A percentile compares a stretch with the other conserved stretches of the same genome.
Evolutionary conservation across 768 basidiomycete genomes (phyloP).

Genomic region (Mycena kentingensis): DNA sequence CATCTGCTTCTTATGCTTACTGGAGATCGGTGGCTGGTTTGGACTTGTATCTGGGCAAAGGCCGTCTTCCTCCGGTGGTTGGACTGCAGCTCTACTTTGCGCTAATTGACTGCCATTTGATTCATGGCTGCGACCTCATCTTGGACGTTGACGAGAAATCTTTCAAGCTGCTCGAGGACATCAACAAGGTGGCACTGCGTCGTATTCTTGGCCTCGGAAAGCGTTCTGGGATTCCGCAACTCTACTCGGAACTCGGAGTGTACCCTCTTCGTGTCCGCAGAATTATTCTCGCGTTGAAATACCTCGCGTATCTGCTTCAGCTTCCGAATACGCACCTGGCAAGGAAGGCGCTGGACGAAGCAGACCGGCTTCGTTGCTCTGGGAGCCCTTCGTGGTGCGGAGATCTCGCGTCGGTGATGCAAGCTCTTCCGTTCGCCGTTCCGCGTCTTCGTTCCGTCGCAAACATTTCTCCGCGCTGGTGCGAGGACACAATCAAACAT

Average conservation of each 20-base stretch:
- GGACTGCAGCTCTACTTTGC: slow-evolving; percentile 22
- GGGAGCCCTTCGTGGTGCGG: neutral
- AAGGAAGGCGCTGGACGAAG: neutral
- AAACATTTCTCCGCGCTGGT: neutral
- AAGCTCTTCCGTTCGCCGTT: neutral
- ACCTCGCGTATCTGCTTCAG: slow-evolving; percentile 17
- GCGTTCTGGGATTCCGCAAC: slow-evolving; percentile 9
- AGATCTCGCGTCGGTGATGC: neutral
- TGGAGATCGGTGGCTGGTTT: slow-evolving; percentile 8
- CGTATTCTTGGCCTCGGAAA: slow-evolving; percentile 22
- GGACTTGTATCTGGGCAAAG: slow-evolving; percentile 15
- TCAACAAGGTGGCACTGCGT: slow-evolving; percentile 24
- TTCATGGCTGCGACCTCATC: slow-evolving; percentile 23
- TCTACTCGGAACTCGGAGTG: slow-evolving; percentile 28
- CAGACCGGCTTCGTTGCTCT: neutral
- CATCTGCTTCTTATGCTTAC: slow-evolving; percentile 17
- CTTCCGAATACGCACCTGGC: neutral
- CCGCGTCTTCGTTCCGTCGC: neutral
- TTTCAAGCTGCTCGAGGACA: slow-evolving; percentile 10
- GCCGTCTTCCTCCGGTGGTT: slow-evolving; percentile 16
- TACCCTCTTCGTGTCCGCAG: slow-evolving; percentile 23
- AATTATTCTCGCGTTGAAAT: slow-evolving; percentile 19
- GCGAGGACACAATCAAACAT: neutral
- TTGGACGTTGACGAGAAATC: slow-evolving; percentile 7
- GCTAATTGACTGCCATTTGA: slow-evolving; percentile 26